Percentiles rank a stretch among this genome's conserved stretches.
phyloP scores from a whole-genome alignment of 352 stramenopile genomes.

The Phytophthora lateralis region DNA sequence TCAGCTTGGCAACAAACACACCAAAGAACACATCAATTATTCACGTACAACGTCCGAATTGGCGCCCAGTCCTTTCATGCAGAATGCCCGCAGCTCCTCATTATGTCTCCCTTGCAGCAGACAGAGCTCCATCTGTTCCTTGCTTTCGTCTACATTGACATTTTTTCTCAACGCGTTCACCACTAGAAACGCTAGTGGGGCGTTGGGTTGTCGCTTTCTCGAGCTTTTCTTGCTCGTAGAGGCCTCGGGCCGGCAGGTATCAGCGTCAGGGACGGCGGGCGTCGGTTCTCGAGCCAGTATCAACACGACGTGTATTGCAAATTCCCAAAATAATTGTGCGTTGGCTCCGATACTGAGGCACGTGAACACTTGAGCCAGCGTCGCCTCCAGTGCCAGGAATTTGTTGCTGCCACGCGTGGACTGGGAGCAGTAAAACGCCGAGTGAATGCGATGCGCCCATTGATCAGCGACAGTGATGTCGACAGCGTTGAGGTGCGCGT shows the following conservation, averaged over 20 bases:
- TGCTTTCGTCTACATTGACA: background rate
- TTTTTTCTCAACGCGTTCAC: constrained; percentile 58
- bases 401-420: constrained; percentile 43
- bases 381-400: constrained; percentile 54
- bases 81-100: constrained; percentile 40
- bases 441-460: constrained; percentile 37
- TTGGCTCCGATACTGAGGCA: constrained; percentile 3
- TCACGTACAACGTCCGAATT: constrained; percentile 17
- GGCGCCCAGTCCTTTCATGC: constrained; percentile 20
- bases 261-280: background rate
- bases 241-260: background rate
- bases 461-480: constrained; percentile 1
- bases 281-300: constrained; percentile 25
- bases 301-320: constrained; percentile 49
- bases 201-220: constrained; percentile 55
- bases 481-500: background rate
- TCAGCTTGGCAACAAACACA: background rate
- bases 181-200: constrained; percentile 59
- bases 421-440: constrained; percentile 33
- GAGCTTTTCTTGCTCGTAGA: constrained; percentile 19
- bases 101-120: constrained; percentile 32
- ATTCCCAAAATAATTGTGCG: constrained; percentile 38
- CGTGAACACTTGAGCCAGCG: constrained; percentile 34
- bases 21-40: background rate
- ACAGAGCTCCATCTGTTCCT: constrained; percentile 15